Base-by-base conservation (phyloP, 352 stramenopile genomes). In the Globisporangium orthogonon region DNA sequence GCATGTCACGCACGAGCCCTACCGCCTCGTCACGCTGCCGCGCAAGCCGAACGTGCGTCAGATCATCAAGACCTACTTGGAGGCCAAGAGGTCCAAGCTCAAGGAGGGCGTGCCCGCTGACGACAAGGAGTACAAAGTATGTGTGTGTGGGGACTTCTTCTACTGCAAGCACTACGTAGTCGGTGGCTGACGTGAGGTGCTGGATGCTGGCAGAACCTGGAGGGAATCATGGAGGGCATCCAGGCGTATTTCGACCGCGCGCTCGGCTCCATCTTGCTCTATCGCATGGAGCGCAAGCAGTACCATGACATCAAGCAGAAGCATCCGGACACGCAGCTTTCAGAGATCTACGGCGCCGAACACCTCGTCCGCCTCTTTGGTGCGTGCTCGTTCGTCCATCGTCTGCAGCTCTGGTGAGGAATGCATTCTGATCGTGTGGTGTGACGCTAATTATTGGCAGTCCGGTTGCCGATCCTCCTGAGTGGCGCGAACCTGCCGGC, bases 301-400 rank as follows among this genome's bases (percentile, higher is more conserved):
- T 97, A 91, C 61, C 70, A 94, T 43, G 67, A 92, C 45, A 73
- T 95, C 29, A 73, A 82, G 60, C 65, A 80, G 49, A 72, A 76
- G 50, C 66, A 87, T 48, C 61, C 73, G 35, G 74, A 83, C 46
- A 74, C 71, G 56, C 75, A 74, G 39, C 73, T 93, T 18, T 93
- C 86, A n/a, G 70, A 97, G 63, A 84, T 97, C 30, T 98, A 98
- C 62, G 90, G 90, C 28, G 89, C 82, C 15, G 89, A 98, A 59
- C 88, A 97, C 50, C 71, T 98, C 5, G 73, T 97, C 28, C 75
- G 91, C 46, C 67, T 97, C 18, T 97, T 98, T 67, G 76, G 89
- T 88, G 60, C 68, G 75, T 51, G 4, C 9, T 52, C 44, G 49
- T 4, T 45, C 31, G 30, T 60, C 2, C 15, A 2, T 29, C 55